Evolutionary conservation across 257 asterid species (phyloP), one percentile per base, ranked within the genome.

Genomic region (Orobanche coerulescens): DNA sequence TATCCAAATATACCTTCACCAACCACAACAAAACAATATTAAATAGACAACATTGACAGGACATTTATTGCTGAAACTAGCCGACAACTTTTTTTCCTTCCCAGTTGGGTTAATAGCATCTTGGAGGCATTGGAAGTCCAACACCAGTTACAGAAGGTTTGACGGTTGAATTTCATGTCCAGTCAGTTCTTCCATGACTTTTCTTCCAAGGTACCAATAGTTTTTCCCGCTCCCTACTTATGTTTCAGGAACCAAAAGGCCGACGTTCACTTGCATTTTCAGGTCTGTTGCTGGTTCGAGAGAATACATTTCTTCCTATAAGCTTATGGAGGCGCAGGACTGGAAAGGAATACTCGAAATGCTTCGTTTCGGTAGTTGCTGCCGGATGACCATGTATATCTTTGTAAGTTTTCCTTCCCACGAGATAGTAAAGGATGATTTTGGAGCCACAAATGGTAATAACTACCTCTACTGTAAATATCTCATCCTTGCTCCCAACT

Each of bases 101-200:
- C 67, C 88, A 87, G 91, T 76, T 87, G 96, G 96, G 84, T 84
- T 54, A 67, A 73, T 48, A 73, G 94, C 61, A 76, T 87, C 70
- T 52, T 77, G 36, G 89, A 84, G 71, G 96, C 94, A 48, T 66
- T 87, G 47, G 48, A 50, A 61, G 82, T 72, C 54, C 72, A 79
- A 28, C 75, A 73, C 66, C 81, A 63, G 80, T 70, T 78, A 46
- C 85, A 75, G 73, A 69, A 62, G 67, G 78, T 73, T 44, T 82
- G 79, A 66, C 65, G 37, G 25, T 52, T 28, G 52, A 69, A 53
- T 8, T 1, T 36, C 19, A 22, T 20, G 15, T 36, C 37, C 46
- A 30, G 47, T 15, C n/a, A 20, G 59, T 33, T 57, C 56, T 7
- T 31, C 36, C 56, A 18, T 0, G 40, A 11, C 28, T 44, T 30